A percentile compares a stretch with the other conserved stretches of the same genome.
Evolutionary conservation across 495 filamentous ascomycete species (phyloP).

Genomic region (Cairneyella variabilis): DNA sequence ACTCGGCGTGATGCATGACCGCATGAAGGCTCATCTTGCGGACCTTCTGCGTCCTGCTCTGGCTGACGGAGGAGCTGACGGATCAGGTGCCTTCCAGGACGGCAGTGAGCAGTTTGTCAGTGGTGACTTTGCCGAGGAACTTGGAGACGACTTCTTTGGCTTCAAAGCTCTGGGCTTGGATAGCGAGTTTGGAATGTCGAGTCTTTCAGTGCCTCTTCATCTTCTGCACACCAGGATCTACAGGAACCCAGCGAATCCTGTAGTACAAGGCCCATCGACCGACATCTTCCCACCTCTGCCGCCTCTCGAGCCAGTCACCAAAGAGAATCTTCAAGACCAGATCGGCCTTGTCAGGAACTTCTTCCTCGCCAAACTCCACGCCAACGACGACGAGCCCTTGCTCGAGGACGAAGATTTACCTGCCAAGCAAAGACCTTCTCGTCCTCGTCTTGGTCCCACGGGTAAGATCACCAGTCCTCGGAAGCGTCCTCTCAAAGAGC

Average conservation of each 20-base stretch:
- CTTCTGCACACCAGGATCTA: conserved; percentile 88
- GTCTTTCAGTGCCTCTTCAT: conserved; percentile 88
- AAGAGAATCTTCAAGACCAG: conserved; percentile 69
- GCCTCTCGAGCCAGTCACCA: conserved; percentile 73
- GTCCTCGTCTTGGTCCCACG: conserved; percentile 87
- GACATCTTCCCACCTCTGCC: conserved; percentile 67
- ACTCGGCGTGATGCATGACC: conserved; percentile 79
- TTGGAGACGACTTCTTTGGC: conserved; percentile 97
- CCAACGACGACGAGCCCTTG: conserved; percentile 75
- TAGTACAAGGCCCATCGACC: conserved; percentile 47
- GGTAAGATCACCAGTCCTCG: conserved; percentile 91
- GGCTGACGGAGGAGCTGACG: conserved; percentile 73
- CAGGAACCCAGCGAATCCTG: conserved; percentile 46
- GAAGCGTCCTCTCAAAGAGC: conserved; percentile 78
- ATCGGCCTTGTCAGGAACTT: conserved; percentile 85
- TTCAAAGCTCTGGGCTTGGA: conserved; percentile 95
- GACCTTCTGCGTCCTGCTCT: conserved; percentile 91
- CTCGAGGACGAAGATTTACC: conserved; percentile 95
- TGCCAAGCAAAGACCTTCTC: conserved; percentile 83
- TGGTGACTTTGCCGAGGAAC: conserved; percentile 95
- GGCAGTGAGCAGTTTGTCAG: conserved; percentile 96
- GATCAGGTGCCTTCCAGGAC: conserved; percentile 86
- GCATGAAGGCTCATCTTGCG: conserved; percentile 83
- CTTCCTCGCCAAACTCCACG: conserved; percentile 82
- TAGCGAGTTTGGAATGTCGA: conserved; percentile 78